Conservation (phyloP, 2,329 filamentous ascomycete species). For the Mariannaea sp. region DNA sequence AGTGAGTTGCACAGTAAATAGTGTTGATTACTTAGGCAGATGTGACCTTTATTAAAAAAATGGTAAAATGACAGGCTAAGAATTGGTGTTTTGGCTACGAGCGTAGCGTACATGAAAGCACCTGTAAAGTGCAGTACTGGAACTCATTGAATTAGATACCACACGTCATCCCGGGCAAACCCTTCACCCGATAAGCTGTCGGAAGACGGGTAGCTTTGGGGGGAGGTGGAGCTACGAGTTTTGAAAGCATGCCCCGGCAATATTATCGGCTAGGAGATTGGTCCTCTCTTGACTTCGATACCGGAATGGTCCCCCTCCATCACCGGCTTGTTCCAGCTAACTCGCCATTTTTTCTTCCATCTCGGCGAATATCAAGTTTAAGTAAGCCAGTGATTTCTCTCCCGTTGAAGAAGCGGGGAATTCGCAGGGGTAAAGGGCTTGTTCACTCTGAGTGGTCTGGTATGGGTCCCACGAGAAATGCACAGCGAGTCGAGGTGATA, state of each 20-base stretch:
- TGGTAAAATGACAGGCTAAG: background rate
- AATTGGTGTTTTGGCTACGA: background rate
- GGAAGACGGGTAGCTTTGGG: slow-evolving; percentile 4
- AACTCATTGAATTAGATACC: too few species aligned
- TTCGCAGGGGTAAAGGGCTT: background rate
- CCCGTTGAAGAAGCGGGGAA: background rate
- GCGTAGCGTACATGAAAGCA: too few species aligned
- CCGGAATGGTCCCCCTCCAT: too few species aligned
- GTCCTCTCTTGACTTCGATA: too few species aligned
- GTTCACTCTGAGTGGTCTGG: too few species aligned
- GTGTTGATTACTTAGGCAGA: too few species aligned
- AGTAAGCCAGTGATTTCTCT: background rate
- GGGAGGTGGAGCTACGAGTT: background rate
- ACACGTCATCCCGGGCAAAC: too few species aligned
- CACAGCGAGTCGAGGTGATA: too few species aligned
- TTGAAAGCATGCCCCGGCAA: background rate
- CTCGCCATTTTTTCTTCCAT: background rate
- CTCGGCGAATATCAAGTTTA: background rate
- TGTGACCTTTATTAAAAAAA: too few species aligned
- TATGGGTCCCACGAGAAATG: too few species aligned
- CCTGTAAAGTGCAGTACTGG: too few species aligned
- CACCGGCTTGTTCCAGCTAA: too few species aligned
- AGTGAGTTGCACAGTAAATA: background rate
- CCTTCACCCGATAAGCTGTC: slow-evolving; percentile 12
- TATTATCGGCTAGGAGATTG: slow-evolving; percentile 12